Evolutionary conservation across 805 yeast genomes (phyloP).

Genomic region (Metschnikowia continentalis): DNA sequence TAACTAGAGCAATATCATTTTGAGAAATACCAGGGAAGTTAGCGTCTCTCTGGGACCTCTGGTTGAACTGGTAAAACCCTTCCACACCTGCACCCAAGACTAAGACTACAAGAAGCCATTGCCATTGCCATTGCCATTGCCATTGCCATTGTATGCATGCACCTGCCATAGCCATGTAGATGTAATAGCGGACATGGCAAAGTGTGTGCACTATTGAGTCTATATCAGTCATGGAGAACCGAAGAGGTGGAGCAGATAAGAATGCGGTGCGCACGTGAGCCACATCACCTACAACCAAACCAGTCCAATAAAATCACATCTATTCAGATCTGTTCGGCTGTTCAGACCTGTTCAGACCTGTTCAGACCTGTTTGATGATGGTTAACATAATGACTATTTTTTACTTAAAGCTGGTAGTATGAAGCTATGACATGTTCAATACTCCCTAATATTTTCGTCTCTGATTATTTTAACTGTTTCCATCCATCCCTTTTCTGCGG

Average conservation of each 20-base stretch:
- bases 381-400: too few species aligned
- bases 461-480: too few species aligned
- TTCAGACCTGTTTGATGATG: too few species aligned
- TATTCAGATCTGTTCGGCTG: too few species aligned
- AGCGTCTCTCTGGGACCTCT: not conserved
- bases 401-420: too few species aligned
- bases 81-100: not conserved
- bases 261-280: not conserved
- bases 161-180: not conserved
- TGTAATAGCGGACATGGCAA: not conserved
- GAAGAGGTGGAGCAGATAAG: not conserved
- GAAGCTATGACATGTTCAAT: too few species aligned
- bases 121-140: too few species aligned
- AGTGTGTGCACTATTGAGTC: not conserved
- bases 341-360: too few species aligned
- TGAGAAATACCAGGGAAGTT: not conserved
- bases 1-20: slow-evolving; percentile 31
- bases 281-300: not conserved
- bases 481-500: too few species aligned
- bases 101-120: not conserved
- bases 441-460: too few species aligned
- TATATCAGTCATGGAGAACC: not conserved
- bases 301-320: too few species aligned
- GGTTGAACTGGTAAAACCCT: not conserved
- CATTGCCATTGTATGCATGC: not conserved